A percentile compares a stretch with the other conserved stretches of the same genome.
These are phyloP conservation scores for Tylopilus rubrobrunneus DNA, from an alignment of 768 basidiomycete genomes.

Conservation along the genomic window DNA sequence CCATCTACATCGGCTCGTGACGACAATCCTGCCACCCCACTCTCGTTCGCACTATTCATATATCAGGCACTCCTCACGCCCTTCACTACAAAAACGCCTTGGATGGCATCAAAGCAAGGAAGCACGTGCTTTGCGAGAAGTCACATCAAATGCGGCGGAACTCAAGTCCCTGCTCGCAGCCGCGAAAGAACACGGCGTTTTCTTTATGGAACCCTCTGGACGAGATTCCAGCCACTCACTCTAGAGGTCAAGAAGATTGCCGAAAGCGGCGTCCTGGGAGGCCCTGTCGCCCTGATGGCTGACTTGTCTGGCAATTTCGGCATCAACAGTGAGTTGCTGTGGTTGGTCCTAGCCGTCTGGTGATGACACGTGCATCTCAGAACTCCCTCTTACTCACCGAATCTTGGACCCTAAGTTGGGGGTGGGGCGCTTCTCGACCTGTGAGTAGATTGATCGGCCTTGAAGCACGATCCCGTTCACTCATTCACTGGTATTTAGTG, in stretches of 20 bases:
- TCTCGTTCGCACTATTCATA: too few relatives aligned
- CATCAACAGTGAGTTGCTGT: constrained; percentile 47
- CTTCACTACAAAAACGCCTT: too few relatives aligned
- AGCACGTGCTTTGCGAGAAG: too few relatives aligned
- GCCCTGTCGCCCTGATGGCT: constrained; percentile 64
- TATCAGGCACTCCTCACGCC: too few relatives aligned
- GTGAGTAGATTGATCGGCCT: constrained; percentile 43
- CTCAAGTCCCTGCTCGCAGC: too few relatives aligned
- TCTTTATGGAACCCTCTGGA: constrained; percentile 94
- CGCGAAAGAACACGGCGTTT: constrained; percentile 74
- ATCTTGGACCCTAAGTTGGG: constrained; percentile 74
- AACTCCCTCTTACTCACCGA: constrained; percentile 63
- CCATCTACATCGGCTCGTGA: too few relatives aligned
- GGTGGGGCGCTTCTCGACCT: constrained; percentile 84
- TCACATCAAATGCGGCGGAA: too few relatives aligned
- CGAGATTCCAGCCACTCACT: too few relatives aligned
- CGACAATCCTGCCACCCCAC: too few relatives aligned
- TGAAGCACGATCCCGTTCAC: background rate
- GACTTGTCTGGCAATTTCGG: constrained; percentile 73
- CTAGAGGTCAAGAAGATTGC: constrained; percentile 61
- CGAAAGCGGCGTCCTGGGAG: constrained; percentile 61
- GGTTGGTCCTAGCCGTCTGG: background rate
- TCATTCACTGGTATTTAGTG: constrained; percentile 39
- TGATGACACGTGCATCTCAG: constrained; percentile 31
- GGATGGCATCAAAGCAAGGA: too few relatives aligned